Evolutionary conservation across 2,329 filamentous ascomycete genomes (phyloP).

Genomic region (Westerdykella sp.): DNA sequence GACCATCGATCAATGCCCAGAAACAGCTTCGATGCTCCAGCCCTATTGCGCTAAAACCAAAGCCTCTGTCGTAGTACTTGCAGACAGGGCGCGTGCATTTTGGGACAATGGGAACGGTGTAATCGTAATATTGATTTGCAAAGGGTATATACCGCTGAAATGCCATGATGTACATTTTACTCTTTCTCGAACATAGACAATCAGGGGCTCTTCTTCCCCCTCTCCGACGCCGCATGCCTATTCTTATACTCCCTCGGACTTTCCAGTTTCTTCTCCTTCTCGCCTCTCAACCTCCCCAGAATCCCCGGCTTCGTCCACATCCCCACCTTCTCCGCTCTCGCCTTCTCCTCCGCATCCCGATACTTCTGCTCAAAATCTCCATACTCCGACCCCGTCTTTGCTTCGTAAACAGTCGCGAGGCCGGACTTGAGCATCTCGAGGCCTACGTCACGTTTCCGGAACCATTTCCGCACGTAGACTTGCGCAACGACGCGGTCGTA

Average conservation of each 20-base stretch:
- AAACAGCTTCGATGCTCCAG: too few relatives aligned
- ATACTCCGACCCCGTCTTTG: constrained; percentile 83
- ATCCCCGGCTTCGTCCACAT: constrained; percentile 60
- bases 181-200: too few relatives aligned
- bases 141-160: too few relatives aligned
- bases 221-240: constrained; percentile 43
- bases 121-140: too few relatives aligned
- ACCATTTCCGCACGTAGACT: constrained; percentile 63
- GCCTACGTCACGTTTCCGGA: constrained; percentile 73
- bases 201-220: constrained; percentile 20
- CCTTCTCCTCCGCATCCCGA: constrained; percentile 55
- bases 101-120: too few relatives aligned
- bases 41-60: too few relatives aligned
- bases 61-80: too few relatives aligned
- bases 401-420: constrained; percentile 87
- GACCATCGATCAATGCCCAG: too few relatives aligned
- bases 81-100: too few relatives aligned
- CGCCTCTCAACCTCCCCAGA: constrained; percentile 41
- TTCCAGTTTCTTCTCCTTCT: constrained; percentile 55
- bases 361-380: constrained; percentile 61
- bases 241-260: constrained; percentile 85
- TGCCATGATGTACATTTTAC: too few relatives aligned
- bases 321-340: constrained; percentile 38
- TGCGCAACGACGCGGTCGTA: constrained; percentile 88
- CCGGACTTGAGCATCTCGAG: constrained; percentile 82